phyloP scores from a whole-genome alignment of 2,329 filamentous ascomycete genomes.

The Fusarium anguioides region DNA sequence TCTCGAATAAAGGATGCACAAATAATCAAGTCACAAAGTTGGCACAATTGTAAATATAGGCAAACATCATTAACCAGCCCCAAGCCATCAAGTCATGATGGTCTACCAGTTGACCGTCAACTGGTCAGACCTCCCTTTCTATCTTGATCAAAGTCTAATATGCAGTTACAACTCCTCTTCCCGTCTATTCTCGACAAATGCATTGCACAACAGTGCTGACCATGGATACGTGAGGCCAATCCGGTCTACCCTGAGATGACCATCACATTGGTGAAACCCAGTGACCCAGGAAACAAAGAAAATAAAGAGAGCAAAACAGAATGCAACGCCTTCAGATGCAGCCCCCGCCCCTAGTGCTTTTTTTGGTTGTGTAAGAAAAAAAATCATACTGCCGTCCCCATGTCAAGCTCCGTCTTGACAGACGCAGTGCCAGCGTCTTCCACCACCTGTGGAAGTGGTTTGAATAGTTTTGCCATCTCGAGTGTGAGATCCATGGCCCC shows the following conservation, averaged over 20 bases:
- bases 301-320: slow-evolving; percentile 45
- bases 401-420: slow-evolving; percentile 56
- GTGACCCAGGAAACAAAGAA: slow-evolving; percentile 43
- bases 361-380: slow-evolving; percentile 45
- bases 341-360: slow-evolving; percentile 46
- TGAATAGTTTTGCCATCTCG: slow-evolving; percentile 78
- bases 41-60: slow-evolving; percentile 31
- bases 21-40: slow-evolving; percentile 15
- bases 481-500: slow-evolving; percentile 72
- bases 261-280: slow-evolving; percentile 36
- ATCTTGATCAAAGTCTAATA: slow-evolving; percentile 56
- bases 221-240: slow-evolving; percentile 46
- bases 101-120: slow-evolving; percentile 45
- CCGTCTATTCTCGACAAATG: slow-evolving; percentile 54
- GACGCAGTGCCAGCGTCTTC: slow-evolving; percentile 56
- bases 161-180: slow-evolving; percentile 52
- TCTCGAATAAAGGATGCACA: neutral
- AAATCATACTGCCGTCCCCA: slow-evolving; percentile 47
- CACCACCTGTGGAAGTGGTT: slow-evolving; percentile 63
- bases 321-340: slow-evolving; percentile 56
- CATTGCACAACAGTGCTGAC: slow-evolving; percentile 49
- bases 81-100: slow-evolving; percentile 51
- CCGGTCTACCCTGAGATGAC: slow-evolving; percentile 33
- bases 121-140: slow-evolving; percentile 49
- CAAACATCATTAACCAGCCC: slow-evolving; percentile 51